phyloP scores from a whole-genome alignment of 2,329 filamentous ascomycete genomes.

The Penicillium sp. region DNA sequence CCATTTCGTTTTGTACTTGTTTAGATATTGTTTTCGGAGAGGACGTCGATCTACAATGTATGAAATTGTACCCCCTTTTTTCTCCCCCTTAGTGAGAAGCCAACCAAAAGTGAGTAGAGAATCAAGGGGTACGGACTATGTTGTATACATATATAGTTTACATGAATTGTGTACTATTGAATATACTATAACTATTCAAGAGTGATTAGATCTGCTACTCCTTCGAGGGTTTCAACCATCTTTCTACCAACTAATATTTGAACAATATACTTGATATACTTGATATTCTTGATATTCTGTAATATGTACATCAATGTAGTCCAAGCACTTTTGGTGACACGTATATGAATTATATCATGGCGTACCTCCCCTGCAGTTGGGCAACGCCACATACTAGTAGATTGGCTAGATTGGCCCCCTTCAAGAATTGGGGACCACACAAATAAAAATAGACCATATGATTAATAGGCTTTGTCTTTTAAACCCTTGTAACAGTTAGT shows the following conservation, averaged over 20 bases:
- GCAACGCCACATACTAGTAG: neutral
- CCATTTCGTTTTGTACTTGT: too few relatives aligned
- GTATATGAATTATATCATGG: neutral
- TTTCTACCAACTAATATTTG: neutral
- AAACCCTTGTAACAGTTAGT: neutral
- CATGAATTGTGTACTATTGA: neutral
- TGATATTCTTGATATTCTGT: neutral
- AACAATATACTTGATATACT: neutral
- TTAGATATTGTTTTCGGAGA: neutral
- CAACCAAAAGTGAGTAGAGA: neutral
- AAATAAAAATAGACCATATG: neutral
- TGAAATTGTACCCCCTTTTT: neutral
- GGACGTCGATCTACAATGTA: neutral
- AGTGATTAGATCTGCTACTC: too few relatives aligned
- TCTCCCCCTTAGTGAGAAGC: neutral
- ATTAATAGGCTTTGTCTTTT: neutral
- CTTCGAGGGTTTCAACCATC: neutral
- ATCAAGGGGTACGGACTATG: neutral
- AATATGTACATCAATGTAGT: neutral
- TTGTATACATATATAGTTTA: neutral
- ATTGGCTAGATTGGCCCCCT: neutral
- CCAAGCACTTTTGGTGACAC: neutral
- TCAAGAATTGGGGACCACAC: neutral
- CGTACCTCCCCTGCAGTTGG: neutral
- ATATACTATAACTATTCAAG: neutral